Conservation (phyloP, 2,329 filamentous ascomycete species). For the Colletotrichum ledebouriae region DNA sequence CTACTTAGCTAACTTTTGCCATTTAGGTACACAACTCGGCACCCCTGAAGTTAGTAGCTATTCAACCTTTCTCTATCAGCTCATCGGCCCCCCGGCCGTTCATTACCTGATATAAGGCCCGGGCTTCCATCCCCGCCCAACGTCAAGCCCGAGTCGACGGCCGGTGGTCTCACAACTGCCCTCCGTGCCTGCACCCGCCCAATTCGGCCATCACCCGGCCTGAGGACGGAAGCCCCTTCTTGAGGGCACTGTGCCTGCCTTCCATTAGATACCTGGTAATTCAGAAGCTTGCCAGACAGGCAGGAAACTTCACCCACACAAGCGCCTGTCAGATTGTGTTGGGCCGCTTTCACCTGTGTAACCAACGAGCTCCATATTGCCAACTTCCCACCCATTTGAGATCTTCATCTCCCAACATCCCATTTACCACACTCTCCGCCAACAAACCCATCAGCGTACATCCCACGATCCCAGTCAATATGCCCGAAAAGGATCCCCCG, state of each 20-base stretch:
- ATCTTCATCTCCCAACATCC: neutral
- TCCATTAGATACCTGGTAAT: neutral
- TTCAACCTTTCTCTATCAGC: neutral
- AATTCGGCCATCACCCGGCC: neutral
- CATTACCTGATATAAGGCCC: slow-evolving; percentile 10
- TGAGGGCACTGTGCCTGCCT: slow-evolving; percentile 3
- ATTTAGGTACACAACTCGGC: neutral
- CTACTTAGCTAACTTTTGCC: neutral
- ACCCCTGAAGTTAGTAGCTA: neutral
- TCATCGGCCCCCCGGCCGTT: slow-evolving; percentile 9
- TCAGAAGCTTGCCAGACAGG: slow-evolving; percentile 5
- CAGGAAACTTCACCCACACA: slow-evolving; percentile 2
- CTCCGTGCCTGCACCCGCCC: slow-evolving; percentile 18
- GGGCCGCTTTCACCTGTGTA: slow-evolving; percentile 17
- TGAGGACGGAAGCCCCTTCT: neutral
- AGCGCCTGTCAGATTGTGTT: neutral
- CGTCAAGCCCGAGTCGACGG: slow-evolving; percentile 29
- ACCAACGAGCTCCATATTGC: slow-evolving; percentile 6
- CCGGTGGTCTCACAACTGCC: slow-evolving; percentile 15
- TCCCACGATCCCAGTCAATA: neutral
- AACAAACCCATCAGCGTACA: neutral
- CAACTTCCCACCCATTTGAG: neutral
- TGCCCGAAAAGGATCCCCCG: slow-evolving; percentile 32
- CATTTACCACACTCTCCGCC: neutral
- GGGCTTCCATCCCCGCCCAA: slow-evolving; percentile 25